A percentile compares a stretch with the other conserved stretches of the same genome.
These are phyloP conservation scores for Arabidopsis lyrata DNA, from an alignment of 441 rosid species.

Conservation along the genomic window DNA sequence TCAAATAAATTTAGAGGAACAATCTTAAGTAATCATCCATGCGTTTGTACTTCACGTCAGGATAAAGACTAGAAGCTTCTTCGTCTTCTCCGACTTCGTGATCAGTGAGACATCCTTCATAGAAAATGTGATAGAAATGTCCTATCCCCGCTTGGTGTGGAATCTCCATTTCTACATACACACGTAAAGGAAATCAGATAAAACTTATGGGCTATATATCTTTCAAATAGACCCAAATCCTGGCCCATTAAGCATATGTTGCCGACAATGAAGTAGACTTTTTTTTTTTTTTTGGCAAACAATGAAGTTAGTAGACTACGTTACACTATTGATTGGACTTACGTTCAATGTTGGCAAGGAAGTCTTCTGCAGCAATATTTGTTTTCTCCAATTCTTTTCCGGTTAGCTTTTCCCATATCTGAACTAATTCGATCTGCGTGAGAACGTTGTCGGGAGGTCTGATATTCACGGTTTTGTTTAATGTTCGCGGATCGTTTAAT, in stretches of 20 bases:
- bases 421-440: slow-evolving; percentile 61
- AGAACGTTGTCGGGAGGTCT: slow-evolving; percentile 65
- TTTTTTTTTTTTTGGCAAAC: neutral
- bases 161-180: slow-evolving; percentile 56
- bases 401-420: slow-evolving; percentile 64
- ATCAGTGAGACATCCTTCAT: slow-evolving; percentile 78
- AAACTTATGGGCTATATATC: neutral
- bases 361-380: slow-evolving; percentile 51
- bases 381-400: slow-evolving; percentile 56
- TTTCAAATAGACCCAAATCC: neutral
- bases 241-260: slow-evolving; percentile 1
- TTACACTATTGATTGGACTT: neutral
- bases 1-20: slow-evolving; percentile 40
- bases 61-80: slow-evolving; percentile 82
- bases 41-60: slow-evolving; percentile 68
- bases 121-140: slow-evolving; percentile 80
- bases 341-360: slow-evolving; percentile 71
- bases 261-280: neutral
- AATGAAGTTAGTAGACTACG: neutral
- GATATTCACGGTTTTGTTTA: slow-evolving; percentile 66
- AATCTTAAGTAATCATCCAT: slow-evolving; percentile 66
- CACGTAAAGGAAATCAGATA: neutral
- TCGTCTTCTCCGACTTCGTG: slow-evolving; percentile 64
- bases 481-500: slow-evolving; percentile 66
- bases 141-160: slow-evolving; percentile 67